These are phyloP conservation scores for Nakazawaea sp. DNA, from an alignment of 805 yeast species.

Conservation along the genomic window DNA sequence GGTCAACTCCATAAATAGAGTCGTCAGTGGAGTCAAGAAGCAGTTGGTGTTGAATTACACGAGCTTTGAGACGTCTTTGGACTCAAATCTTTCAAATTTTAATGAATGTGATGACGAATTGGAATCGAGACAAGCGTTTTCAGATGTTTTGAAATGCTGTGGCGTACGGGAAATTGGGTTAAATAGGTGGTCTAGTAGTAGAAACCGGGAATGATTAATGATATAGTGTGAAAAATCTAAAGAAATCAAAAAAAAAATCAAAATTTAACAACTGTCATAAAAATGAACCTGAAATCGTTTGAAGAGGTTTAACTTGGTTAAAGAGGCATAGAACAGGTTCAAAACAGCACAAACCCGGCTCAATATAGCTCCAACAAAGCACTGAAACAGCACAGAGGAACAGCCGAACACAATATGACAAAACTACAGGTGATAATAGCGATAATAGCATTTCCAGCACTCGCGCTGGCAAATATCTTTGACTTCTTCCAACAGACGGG, in stretches of 20 bases:
- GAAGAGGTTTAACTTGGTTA: too few species aligned
- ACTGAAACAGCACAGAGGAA: not conserved
- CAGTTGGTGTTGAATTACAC: slow-evolving; percentile 66
- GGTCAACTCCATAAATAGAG: slow-evolving; percentile 67
- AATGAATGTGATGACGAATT: slow-evolving; percentile 14
- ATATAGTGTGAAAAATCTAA: too few species aligned
- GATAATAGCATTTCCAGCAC: not conserved
- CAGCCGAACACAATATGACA: not conserved
- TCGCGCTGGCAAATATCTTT: slow-evolving; percentile 3
- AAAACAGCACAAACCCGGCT: too few species aligned
- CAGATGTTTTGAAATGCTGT: slow-evolving; percentile 33
- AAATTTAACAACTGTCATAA: too few species aligned
- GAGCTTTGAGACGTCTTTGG: slow-evolving; percentile 21
- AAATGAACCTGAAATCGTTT: too few species aligned
- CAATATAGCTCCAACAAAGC: too few species aligned
- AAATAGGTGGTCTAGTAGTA: slow-evolving; percentile 80
- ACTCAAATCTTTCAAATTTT: too few species aligned
- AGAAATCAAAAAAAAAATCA: too few species aligned
- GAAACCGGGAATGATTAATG: slow-evolving; percentile 59
- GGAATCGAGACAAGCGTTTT: slow-evolving; percentile 11
- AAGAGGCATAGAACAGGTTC: too few species aligned
- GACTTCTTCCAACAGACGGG: slow-evolving; percentile 18
- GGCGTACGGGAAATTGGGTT: slow-evolving; percentile 60
- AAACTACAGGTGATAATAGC: not conserved
- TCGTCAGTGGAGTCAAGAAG: slow-evolving; percentile 83